These are phyloP conservation scores for Agaricales sp. DNA, from an alignment of 1,284 basidiomycete species.

Conservation along the genomic window DNA sequence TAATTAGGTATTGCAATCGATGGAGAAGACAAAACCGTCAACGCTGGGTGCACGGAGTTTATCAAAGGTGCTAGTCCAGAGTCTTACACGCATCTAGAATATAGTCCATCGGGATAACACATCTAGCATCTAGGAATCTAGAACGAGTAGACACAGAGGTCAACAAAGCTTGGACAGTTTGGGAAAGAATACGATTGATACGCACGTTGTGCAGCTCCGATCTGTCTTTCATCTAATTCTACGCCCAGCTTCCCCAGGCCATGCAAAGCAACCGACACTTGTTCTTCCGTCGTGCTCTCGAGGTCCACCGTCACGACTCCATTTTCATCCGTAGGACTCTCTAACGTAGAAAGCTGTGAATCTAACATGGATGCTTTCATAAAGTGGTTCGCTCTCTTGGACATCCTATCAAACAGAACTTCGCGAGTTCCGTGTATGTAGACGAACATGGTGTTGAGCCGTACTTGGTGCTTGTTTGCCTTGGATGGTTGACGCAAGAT, in stretches of 20 bases:
- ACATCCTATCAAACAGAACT: slow-evolving; percentile 63
- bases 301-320: slow-evolving; percentile 62
- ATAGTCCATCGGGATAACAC: too few species aligned
- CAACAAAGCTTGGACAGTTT: too few species aligned
- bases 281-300: slow-evolving; percentile 44
- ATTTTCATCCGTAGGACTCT: slow-evolving; percentile 63
- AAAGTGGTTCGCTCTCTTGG: slow-evolving; percentile 68
- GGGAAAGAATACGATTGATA: too few species aligned
- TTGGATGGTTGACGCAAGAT: slow-evolving; percentile 52
- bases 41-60: too few species aligned
- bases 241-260: slow-evolving; percentile 7
- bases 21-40: too few species aligned
- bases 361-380: slow-evolving; percentile 87
- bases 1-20: too few species aligned
- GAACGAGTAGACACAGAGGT: too few species aligned
- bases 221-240: too few species aligned
- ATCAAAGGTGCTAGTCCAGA: too few species aligned
- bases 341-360: slow-evolving; percentile 73
- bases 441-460: slow-evolving; percentile 52
- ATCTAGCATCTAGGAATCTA: too few species aligned
- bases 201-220: too few species aligned
- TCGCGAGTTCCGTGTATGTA: slow-evolving; percentile 68
- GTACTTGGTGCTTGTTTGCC: slow-evolving; percentile 15
- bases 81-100: too few species aligned
- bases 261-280: slow-evolving; percentile 31